A percentile compares a stretch with the other conserved stretches of the same genome.
Conservation (phyloP, 108 stramenopile species). For the Cyclotella choctawhatcheeana region DNA sequence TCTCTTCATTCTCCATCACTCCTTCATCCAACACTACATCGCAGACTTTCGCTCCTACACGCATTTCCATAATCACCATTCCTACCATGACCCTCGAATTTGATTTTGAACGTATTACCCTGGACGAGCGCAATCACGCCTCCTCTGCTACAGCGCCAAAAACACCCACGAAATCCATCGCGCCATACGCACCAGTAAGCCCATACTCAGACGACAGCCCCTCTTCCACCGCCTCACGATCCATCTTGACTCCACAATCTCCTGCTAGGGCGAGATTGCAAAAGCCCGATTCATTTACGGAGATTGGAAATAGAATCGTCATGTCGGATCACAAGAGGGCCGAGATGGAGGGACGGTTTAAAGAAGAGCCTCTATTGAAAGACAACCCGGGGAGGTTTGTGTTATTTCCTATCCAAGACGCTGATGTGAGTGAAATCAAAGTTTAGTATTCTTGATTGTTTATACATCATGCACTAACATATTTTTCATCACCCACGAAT, state of each 20-base stretch:
- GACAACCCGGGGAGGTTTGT: constrained; percentile 96
- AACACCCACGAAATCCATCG: background rate
- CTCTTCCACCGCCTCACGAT: background rate
- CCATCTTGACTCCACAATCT: background rate
- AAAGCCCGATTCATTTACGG: background rate
- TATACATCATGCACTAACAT: too few relatives aligned
- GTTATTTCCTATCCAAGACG: constrained; percentile 98
- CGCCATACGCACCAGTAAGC: background rate
- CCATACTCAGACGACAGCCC: background rate
- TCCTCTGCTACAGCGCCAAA: background rate
- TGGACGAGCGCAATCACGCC: background rate
- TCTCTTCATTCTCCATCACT: too few relatives aligned
- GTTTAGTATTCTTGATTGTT: too few relatives aligned
- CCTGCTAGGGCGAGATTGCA: background rate
- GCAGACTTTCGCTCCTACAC: too few relatives aligned
- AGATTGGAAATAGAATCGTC: constrained; percentile 2
- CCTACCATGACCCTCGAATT: background rate
- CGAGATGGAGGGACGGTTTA: constrained; percentile 64
- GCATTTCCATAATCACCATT: too few relatives aligned
- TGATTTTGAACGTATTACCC: background rate
- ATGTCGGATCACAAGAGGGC: constrained; percentile 74
- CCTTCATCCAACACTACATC: too few relatives aligned
- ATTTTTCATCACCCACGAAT: too few relatives aligned
- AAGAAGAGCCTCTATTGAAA: constrained; percentile 68
- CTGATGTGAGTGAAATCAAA: constrained; percentile 92